Conservation (phyloP, 2,329 filamentous ascomycete genomes). For the Colletotrichum endophyticum region DNA sequence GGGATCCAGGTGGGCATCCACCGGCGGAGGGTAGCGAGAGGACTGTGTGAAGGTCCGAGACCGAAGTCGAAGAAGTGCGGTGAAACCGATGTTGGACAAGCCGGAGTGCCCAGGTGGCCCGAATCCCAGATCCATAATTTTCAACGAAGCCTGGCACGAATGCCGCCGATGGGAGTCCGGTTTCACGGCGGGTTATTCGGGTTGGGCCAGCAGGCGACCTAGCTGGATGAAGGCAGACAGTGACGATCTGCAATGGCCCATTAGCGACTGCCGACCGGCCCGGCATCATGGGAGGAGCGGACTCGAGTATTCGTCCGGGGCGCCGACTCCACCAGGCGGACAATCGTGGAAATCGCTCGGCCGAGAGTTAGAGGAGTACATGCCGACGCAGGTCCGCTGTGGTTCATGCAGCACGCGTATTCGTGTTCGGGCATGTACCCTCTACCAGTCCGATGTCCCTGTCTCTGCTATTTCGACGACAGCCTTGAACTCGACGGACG, state of each 20-base stretch:
- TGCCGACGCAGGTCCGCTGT: background rate
- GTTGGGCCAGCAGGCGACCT: background rate
- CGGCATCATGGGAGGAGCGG: constrained; percentile 9
- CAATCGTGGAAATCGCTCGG: background rate
- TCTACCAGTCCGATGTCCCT: background rate
- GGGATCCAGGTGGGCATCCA: background rate
- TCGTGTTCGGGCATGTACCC: background rate
- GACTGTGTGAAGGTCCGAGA: background rate
- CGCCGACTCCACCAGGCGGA: background rate
- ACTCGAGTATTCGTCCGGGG: background rate
- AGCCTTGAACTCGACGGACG: background rate
- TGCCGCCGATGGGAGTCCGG: background rate
- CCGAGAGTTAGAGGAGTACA: background rate
- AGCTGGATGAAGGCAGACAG: background rate
- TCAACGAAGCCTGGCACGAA: background rate
- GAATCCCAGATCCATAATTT: background rate
- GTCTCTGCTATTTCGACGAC: background rate
- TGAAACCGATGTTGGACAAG: background rate
- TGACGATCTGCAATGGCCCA: background rate
- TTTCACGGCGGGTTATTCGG: background rate
- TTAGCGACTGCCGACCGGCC: background rate
- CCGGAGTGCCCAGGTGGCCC: background rate
- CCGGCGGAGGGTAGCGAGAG: background rate
- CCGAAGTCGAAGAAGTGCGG: background rate
- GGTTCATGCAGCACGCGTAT: background rate